phyloP scores from a whole-genome alignment of 495 filamentous ascomycete species.

The Neurospora intermedia region DNA sequence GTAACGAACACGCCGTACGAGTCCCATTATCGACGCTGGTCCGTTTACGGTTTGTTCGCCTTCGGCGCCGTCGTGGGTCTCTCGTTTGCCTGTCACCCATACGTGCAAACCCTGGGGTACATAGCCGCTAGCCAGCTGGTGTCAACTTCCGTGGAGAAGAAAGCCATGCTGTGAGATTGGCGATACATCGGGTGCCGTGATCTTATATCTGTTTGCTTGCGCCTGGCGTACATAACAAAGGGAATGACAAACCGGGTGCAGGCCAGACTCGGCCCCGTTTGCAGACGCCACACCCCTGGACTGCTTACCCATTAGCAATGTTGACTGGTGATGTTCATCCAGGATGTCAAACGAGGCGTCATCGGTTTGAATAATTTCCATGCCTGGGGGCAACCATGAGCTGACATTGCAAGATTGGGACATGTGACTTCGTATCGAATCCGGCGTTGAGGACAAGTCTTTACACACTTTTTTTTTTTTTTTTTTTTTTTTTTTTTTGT shows the following conservation, averaged over 20 bases:
- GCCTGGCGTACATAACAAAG: background rate
- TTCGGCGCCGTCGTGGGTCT: background rate
- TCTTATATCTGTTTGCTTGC: background rate
- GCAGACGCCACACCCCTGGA: background rate
- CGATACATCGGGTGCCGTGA: background rate
- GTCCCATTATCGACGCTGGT: background rate
- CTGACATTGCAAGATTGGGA: background rate
- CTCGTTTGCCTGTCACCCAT: background rate
- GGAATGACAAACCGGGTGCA: background rate
- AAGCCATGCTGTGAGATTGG: background rate
- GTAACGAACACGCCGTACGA: background rate
- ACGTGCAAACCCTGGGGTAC: background rate
- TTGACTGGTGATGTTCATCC: background rate
- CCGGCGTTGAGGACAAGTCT: background rate
- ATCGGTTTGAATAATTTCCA: background rate
- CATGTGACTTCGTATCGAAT: background rate
- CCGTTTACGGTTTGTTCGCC: background rate
- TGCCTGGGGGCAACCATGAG: background rate
- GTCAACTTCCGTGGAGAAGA: background rate
- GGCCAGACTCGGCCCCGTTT: background rate
- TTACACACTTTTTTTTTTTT: background rate
- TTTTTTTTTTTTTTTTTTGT: background rate
- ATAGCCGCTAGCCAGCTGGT: background rate
- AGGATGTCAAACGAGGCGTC: background rate
- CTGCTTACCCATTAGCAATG: background rate